Conservation (phyloP, 192 early-diverging fungal species). For the Rhizophagus sp. region DNA sequence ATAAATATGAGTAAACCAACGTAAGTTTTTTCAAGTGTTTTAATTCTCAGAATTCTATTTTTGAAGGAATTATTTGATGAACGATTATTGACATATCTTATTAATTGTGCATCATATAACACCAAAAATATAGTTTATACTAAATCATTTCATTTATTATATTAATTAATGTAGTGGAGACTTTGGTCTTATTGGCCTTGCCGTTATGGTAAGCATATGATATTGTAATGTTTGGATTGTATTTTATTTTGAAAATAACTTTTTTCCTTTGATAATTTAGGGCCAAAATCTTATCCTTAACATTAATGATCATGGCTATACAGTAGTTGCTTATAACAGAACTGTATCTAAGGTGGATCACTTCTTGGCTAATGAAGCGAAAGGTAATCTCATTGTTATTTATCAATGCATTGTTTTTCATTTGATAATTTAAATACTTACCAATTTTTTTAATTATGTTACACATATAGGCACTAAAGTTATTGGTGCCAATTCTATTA, state of each 20-base stretch:
- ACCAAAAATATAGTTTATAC: no score
- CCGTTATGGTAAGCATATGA: conserved; percentile 87
- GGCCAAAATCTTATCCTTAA: conserved; percentile 99
- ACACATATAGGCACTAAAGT: conserved; percentile 75
- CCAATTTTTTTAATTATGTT: not conserved
- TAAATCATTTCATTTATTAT: not conserved
- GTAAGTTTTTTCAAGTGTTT: not conserved
- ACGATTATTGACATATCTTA: no score
- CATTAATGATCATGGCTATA: conserved; percentile 97
- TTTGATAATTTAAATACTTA: not conserved
- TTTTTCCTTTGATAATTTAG: conserved; percentile 33
- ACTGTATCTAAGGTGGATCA: conserved; percentile 92
- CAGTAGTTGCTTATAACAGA: conserved; percentile 95
- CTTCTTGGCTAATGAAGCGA: conserved; percentile 96
- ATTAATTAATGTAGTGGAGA: conserved; percentile 66
- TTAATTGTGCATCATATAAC: no score
- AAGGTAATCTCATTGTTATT: conserved; percentile 59
- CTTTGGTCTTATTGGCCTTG: conserved; percentile 98
- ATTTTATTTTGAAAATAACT: not conserved
- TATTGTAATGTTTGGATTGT: not conserved
- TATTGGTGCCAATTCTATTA: conserved; percentile 90
- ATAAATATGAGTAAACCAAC: not conserved
- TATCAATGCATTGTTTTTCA: not conserved
- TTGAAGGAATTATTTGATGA: no score
- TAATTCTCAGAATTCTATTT: not conserved